phyloP scores from a whole-genome alignment of 2,329 filamentous ascomycete species.

The Scleromitrula shiraiana region DNA sequence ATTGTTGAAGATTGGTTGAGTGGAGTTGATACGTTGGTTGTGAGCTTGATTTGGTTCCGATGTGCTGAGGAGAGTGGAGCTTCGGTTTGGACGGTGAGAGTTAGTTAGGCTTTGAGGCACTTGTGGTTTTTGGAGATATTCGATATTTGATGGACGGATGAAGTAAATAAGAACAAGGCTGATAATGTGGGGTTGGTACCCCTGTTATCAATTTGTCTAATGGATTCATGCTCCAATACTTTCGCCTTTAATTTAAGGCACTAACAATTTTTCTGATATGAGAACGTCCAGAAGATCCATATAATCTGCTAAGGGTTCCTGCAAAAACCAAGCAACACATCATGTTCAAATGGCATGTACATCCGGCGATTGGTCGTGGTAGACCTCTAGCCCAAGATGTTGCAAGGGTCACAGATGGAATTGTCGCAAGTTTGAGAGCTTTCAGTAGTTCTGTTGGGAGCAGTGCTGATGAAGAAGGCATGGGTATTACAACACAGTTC shows the following conservation, averaged over 20 bases:
- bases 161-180: too few relatives aligned
- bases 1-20: slow-evolving; percentile 32
- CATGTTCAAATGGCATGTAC: slow-evolving; percentile 32
- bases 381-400: slow-evolving; percentile 25
- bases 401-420: slow-evolving; percentile 26
- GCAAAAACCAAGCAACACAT: slow-evolving; percentile 10
- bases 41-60: too few relatives aligned
- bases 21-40: too few relatives aligned
- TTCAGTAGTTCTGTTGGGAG: slow-evolving; percentile 26
- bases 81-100: neutral
- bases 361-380: slow-evolving; percentile 26
- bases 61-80: too few relatives aligned
- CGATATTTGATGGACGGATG: neutral
- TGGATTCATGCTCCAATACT: too few relatives aligned
- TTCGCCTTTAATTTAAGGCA: neutral
- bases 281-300: neutral
- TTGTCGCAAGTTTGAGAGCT: slow-evolving; percentile 27
- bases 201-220: too few relatives aligned
- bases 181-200: too few relatives aligned
- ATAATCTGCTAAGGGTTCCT: neutral
- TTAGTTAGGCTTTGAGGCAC: too few relatives aligned
- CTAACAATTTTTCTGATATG: slow-evolving; percentile 4
- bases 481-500: too few relatives aligned
- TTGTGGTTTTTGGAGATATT: too few relatives aligned
- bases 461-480: slow-evolving; percentile 16